Conservation (phyloP, 1,139 yeast species). For the Diutina scorzettiae region DNA sequence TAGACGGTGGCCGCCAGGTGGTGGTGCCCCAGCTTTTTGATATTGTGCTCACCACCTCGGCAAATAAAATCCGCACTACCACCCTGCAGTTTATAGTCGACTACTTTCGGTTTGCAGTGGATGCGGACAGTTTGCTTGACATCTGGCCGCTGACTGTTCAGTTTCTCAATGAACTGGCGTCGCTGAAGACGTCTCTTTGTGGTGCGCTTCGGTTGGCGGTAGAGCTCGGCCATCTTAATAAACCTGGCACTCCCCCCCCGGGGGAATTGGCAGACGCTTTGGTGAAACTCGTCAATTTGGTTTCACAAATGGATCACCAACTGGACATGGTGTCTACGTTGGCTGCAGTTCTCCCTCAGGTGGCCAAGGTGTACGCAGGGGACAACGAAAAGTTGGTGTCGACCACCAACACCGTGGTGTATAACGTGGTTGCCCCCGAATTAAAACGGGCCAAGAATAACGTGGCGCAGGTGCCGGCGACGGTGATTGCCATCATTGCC, state of each 20-base stretch:
- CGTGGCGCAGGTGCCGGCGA: neutral
- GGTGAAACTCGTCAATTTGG: neutral
- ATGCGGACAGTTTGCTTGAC: neutral
- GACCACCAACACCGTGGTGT: neutral
- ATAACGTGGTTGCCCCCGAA: conserved; percentile 3
- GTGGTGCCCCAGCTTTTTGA: conserved; percentile 2
- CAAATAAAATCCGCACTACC: neutral
- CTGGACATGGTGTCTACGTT: neutral
- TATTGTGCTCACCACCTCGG: neutral
- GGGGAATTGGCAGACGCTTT: neutral
- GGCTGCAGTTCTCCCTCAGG: neutral
- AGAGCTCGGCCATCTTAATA: neutral
- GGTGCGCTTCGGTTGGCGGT: neutral
- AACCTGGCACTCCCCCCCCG: neutral
- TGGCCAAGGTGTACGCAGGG: neutral
- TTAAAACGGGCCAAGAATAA: neutral
- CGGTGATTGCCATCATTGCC: neutral
- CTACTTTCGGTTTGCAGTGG: conserved; percentile 1
- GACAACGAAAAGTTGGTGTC: conserved; percentile 2
- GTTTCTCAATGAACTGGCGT: neutral
- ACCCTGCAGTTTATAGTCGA: neutral
- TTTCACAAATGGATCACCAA: neutral
- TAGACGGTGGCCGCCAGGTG: conserved; percentile 4
- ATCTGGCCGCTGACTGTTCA: conserved; percentile 1
- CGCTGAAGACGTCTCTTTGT: neutral